phyloP scores from a whole-genome alignment of 345 rosid genomes.

The Eucalyptus regnans region DNA sequence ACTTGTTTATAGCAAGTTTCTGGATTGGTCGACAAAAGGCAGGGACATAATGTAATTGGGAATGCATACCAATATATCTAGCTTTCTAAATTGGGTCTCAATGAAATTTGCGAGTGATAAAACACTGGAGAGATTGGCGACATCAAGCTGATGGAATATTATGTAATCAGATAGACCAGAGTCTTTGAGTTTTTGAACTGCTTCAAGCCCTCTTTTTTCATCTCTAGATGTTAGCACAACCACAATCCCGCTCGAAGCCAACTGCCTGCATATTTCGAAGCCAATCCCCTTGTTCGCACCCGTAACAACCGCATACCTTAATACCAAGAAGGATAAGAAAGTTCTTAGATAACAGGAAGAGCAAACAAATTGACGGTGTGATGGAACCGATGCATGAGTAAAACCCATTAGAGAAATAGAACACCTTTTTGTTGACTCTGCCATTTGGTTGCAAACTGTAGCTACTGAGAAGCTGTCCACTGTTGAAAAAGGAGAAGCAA shows the following conservation, averaged over 20 bases:
- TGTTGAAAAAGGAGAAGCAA: not conserved
- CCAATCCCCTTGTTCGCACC: constrained; percentile 24
- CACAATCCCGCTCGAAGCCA: constrained; percentile 3
- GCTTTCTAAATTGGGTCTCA: constrained; percentile 3
- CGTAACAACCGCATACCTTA: constrained; percentile 15
- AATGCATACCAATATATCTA: constrained; percentile 9
- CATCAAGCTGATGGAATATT: constrained; percentile 14
- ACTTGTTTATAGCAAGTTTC: not conserved
- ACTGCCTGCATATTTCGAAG: constrained; percentile 13
- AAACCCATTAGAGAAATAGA: not conserved
- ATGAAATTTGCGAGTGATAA: constrained; percentile 4
- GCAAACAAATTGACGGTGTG: not conserved
- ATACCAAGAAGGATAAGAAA: not conserved
- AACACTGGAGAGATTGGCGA: constrained; percentile 3
- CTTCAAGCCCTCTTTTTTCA: constrained; percentile 13
- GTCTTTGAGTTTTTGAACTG: constrained; percentile 3
- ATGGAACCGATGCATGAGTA: not conserved
- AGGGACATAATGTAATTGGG: not conserved
- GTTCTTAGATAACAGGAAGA: not conserved
- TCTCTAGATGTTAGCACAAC: constrained; percentile 21
- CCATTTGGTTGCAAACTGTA: not conserved
- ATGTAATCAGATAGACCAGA: not conserved
- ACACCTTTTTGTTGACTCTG: not conserved
- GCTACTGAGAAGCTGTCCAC: not conserved
- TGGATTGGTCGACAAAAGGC: not conserved